Evolutionary conservation across 192 early-diverging fungal genomes (phyloP).

Genomic region (Bifiguratus adelaidae): DNA sequence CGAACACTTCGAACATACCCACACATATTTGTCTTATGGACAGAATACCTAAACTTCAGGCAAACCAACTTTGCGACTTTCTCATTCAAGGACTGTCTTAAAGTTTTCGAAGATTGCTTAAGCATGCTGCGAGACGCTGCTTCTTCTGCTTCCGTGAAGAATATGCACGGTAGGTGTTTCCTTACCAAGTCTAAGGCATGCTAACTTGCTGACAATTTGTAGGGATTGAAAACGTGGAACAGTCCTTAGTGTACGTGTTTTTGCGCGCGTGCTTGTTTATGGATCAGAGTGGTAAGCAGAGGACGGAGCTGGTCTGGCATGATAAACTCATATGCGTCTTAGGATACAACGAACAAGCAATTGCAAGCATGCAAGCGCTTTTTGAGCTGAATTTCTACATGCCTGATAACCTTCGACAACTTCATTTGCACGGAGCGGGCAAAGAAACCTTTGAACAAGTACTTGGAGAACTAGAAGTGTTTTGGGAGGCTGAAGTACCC

Average conservation of each 20-base stretch:
- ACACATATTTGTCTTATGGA: conserved; percentile 34
- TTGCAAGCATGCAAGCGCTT: conserved; percentile 32
- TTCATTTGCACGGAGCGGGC: background rate
- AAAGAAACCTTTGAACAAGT: conserved; percentile 15
- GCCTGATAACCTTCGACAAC: background rate
- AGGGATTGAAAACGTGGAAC: background rate
- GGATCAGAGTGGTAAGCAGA: conserved; percentile 34
- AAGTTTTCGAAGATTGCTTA: conserved; percentile 32
- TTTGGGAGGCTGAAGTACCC: conserved; percentile 42
- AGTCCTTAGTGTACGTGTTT: conserved; percentile 24
- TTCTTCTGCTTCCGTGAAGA: background rate
- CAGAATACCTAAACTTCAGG: conserved; percentile 40
- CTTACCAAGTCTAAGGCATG: background rate
- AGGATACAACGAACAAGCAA: conserved; percentile 41
- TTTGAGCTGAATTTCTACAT: conserved; percentile 36
- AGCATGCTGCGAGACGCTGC: conserved; percentile 14
- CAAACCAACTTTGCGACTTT: conserved; percentile 44
- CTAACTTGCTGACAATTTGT: background rate
- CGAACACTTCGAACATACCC: conserved; percentile 17
- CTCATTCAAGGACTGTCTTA: conserved; percentile 27
- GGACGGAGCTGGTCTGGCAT: background rate
- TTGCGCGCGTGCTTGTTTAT: conserved; percentile 34
- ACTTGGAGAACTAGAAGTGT: conserved; percentile 26
- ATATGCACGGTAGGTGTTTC: conserved; percentile 1
- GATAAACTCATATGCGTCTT: background rate